Base-by-base conservation (phyloP, 1,284 basidiomycete species). In the Stereum hirsutum region DNA sequence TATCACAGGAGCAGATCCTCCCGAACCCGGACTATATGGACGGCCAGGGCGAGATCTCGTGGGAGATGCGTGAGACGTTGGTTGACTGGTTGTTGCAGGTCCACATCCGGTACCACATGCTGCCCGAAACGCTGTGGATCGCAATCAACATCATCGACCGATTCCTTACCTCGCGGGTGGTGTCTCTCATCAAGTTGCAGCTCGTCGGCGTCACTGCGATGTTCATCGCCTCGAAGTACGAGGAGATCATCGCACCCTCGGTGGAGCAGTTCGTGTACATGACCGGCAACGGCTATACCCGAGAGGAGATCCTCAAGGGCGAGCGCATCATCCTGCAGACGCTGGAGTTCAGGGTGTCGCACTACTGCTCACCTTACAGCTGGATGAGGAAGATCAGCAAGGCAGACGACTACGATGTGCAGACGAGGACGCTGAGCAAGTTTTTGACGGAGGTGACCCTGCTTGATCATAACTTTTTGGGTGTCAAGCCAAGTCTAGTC, bases 341-440 rank as follows among this genome's bases (percentile, higher is more conserved):
- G 32, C 79, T 99, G 46, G 91, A 97, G 51, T 99, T 98, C 69
- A 85, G 87, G 63, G 63, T 99, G 59, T 98, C 94, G 45, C 82
- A 92, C 46, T 99, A 99, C 69, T 99, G 96, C 69, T 96, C 95
- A 38, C 96, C 96, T 2, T 99, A 99, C 70, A 94, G 89, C 60
- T 99, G 96, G 96, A 93, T 99, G 71, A 82, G 96, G 51, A 85
- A 87, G 56, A 99, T 99, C 64, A 95, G 90, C 71, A 97, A 95
- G 65, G 96, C 96, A 23, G 96, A 99, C 67, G 90, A 97, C 65
- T 99, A 99, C 62, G 93, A 99, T 61, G 86, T 99, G 55, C 95
- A 97, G 63, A 99, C 95, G 5, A 74, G 96, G 47, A 99, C 96
- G 10, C 69, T 99, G 45, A 87, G 89, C 72, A 99, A 99, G 65